Conservation (phyloP, 441 rosid genomes). For the Syzygium syzygioides region DNA sequence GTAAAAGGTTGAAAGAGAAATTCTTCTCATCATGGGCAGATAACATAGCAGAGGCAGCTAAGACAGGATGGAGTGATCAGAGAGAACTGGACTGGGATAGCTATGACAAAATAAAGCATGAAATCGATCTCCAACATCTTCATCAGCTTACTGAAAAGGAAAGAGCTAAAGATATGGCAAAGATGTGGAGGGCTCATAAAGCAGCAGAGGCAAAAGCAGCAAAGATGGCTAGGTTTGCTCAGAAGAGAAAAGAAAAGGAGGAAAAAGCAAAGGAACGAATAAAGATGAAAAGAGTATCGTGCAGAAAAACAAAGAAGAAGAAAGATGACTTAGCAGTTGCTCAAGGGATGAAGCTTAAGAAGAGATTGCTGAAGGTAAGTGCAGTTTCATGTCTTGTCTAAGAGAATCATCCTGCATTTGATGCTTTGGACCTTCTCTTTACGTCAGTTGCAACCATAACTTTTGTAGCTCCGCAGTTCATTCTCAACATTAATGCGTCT, state of each 20-base stretch:
- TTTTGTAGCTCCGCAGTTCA: neutral
- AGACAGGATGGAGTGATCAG: constrained; percentile 51
- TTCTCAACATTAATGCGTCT: neutral
- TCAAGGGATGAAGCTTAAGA: constrained; percentile 37
- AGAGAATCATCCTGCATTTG: neutral
- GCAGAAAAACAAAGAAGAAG: constrained; percentile 22
- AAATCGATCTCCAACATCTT: constrained; percentile 38
- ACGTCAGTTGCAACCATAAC: neutral
- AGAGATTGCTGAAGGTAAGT: constrained; percentile 60
- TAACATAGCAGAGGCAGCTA: constrained; percentile 66
- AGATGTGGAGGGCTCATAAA: constrained; percentile 31
- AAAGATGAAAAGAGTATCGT: constrained; percentile 19
- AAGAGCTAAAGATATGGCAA: constrained; percentile 40
- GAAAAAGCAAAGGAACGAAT: constrained; percentile 34
- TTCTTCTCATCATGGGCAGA: constrained; percentile 47
- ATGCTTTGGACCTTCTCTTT: neutral
- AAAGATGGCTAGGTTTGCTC: constrained; percentile 38
- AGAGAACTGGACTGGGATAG: constrained; percentile 70
- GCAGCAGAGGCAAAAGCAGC: constrained; percentile 42
- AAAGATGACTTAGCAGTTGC: constrained; percentile 17
- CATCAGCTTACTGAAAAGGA: constrained; percentile 36
- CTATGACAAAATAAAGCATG: constrained; percentile 48
- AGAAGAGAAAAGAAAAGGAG: constrained; percentile 16
- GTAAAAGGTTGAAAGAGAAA: constrained; percentile 37
- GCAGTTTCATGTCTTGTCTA: neutral